phyloP scores from a whole-genome alignment of 768 basidiomycete genomes.

The Nidula microcarpa region DNA sequence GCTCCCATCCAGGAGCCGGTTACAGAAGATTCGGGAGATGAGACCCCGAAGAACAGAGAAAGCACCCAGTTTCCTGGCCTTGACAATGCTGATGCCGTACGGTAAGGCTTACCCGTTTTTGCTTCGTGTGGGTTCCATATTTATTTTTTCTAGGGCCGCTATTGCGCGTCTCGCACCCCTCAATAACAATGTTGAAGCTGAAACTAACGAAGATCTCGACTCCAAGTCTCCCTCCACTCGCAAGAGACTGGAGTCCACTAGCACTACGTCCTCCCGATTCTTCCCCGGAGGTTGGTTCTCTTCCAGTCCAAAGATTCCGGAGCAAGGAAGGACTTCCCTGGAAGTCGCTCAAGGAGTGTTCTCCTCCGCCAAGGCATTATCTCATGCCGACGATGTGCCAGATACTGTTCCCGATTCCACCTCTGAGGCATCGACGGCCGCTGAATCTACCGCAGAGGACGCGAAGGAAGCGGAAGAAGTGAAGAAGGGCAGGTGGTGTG shows the following conservation, averaged over 20 bases:
- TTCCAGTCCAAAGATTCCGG: constrained; percentile 27
- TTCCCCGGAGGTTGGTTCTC: constrained; percentile 56
- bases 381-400: constrained; percentile 17
- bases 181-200: constrained; percentile 5
- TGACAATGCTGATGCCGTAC: too few species aligned
- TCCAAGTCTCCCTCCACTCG: constrained; percentile 16
- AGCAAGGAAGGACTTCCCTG: constrained; percentile 39
- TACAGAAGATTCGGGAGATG: too few species aligned
- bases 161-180: too few species aligned
- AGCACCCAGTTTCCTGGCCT: too few species aligned
- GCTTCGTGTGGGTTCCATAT: too few species aligned
- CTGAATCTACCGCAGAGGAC: constrained; percentile 7
- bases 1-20: too few species aligned
- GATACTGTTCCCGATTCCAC: constrained; percentile 10
- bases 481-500: constrained; percentile 34
- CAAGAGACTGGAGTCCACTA: constrained; percentile 41
- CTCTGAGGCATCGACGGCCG: constrained; percentile 5
- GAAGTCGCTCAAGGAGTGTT: constrained; percentile 50
- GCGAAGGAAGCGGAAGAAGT: constrained; percentile 18
- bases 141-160: too few species aligned
- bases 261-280: constrained; percentile 41
- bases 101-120: too few species aligned
- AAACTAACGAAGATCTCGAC: background rate
- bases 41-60: too few species aligned
- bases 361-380: constrained; percentile 19